Evolutionary conservation across 2,329 filamentous ascomycete species (phyloP).

Genomic region (Aspergillus sp.): DNA sequence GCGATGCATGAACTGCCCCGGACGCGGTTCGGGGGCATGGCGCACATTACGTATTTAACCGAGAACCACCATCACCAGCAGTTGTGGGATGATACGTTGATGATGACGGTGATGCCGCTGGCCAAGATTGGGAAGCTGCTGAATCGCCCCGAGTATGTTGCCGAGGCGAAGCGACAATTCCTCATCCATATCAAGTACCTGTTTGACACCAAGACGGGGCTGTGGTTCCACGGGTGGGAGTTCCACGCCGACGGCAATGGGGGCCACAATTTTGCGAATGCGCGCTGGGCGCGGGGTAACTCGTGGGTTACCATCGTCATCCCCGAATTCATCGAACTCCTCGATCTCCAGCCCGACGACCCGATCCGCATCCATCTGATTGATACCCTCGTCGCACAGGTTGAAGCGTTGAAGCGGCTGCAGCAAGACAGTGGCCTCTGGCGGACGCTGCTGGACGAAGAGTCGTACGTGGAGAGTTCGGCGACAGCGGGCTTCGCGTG

Average conservation of each 20-base stretch:
- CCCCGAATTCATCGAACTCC: constrained; percentile 76
- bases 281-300: constrained; percentile 61
- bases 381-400: constrained; percentile 69
- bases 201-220: constrained; percentile 70
- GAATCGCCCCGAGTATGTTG: constrained; percentile 71
- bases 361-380: constrained; percentile 59
- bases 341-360: constrained; percentile 64
- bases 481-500: constrained; percentile 82
- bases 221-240: constrained; percentile 82
- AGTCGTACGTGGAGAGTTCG: constrained; percentile 76
- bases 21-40: constrained; percentile 73
- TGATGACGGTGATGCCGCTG: constrained; percentile 84
- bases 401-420: constrained; percentile 63
- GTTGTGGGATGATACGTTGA: constrained; percentile 83
- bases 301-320: constrained; percentile 81
- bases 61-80: constrained; percentile 74
- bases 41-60: constrained; percentile 74
- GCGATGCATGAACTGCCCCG: constrained; percentile 75
- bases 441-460: constrained; percentile 74
- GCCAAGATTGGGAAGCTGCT: constrained; percentile 78
- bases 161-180: constrained; percentile 78
- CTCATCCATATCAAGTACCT: constrained; percentile 79
- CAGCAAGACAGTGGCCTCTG: constrained; percentile 70
- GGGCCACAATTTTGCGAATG: constrained; percentile 63
- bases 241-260: constrained; percentile 63